Evolutionary conservation across 106 monocot species (phyloP).

Genomic region (Vanilla planifolia): DNA sequence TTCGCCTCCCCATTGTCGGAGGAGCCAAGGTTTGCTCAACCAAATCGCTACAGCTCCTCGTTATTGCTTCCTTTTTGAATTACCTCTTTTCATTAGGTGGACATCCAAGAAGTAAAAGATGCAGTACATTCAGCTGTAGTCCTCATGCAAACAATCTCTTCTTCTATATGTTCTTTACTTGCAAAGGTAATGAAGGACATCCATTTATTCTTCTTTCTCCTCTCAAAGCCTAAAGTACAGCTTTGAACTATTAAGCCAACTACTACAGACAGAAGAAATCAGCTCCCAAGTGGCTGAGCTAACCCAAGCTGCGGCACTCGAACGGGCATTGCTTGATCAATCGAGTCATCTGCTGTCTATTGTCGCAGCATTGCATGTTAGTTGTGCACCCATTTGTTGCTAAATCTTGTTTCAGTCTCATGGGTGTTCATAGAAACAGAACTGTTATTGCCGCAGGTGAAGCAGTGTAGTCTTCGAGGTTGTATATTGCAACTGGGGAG

Average conservation of each 20-base stretch:
- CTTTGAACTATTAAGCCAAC: neutral
- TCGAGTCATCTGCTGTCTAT: constrained; percentile 40
- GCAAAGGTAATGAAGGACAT: constrained; percentile 31
- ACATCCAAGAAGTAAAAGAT: constrained; percentile 23
- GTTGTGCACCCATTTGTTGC: neutral
- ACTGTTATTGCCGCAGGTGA: constrained; percentile 27
- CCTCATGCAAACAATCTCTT: constrained; percentile 23
- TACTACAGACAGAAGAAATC: constrained; percentile 30
- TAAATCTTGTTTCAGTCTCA: no score
- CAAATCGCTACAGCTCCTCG: neutral
- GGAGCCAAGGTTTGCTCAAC: constrained; percentile 52
- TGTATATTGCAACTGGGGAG: constrained; percentile 26
- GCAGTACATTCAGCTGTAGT: constrained; percentile 24
- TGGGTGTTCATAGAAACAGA: neutral
- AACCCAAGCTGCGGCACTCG: constrained; percentile 27
- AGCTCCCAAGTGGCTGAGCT: constrained; percentile 36
- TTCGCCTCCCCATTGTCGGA: constrained; percentile 56
- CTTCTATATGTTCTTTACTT: constrained; percentile 16
- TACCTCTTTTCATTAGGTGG: constrained; percentile 19
- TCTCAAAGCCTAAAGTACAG: neutral
- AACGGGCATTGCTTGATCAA: constrained; percentile 34
- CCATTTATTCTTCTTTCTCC: neutral
- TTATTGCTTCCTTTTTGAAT: neutral
- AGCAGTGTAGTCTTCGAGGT: constrained; percentile 45
- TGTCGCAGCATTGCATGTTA: constrained; percentile 51